Evolutionary conservation across 2,329 filamentous ascomycete genomes (phyloP), one percentile per base, ranked within the genome.

Genomic region (Botrytis cinerea): DNA sequence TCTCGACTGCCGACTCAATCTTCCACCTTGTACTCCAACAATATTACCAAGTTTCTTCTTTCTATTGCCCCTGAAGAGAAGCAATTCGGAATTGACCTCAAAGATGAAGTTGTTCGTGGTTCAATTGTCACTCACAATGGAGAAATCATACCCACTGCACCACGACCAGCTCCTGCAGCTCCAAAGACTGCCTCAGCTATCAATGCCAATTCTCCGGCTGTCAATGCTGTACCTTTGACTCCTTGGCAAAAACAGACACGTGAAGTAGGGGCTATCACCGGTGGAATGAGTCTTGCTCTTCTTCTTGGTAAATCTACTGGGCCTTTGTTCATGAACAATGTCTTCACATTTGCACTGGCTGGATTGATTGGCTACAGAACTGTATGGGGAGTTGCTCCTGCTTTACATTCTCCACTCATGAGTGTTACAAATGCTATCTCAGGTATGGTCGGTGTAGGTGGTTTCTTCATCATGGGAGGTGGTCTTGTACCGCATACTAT

Each of bases 11-110:
- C 94, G 0, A 97, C 94, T 0, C 94, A 97, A 81, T 93, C 94
- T 0, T 97, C 94, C 0, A 97, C 93, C 0, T 84, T 97, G 32
- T 97, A 97, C 82, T 96, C 93, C 2, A 97, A 97, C 86, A 97
- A 97, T 80, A 95, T 97, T 78, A 94, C 91, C 77, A 97, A 97
- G 80, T 92, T 95, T 73, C 84, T 97, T 43, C 86, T 97, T 16
- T 96, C 94, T 0, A 93, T 97, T 86, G 83, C 90, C 1, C 93
- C 93, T 1, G 88, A 91, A 74, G 90, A 94, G 3, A 94, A 93
- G 76, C 87, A 91, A 54, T 97, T 94, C 76, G 93, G 93, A 12
- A 86, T 97, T 63, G 93, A 97, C 78, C 85, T 97, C 6, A 87
- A 88, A 0, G 94, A 97, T 77, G 94, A 97, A 82, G 94, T 97